phyloP scores from a whole-genome alignment of 805 yeast genomes.

The Metschnikowia rubicola region DNA sequence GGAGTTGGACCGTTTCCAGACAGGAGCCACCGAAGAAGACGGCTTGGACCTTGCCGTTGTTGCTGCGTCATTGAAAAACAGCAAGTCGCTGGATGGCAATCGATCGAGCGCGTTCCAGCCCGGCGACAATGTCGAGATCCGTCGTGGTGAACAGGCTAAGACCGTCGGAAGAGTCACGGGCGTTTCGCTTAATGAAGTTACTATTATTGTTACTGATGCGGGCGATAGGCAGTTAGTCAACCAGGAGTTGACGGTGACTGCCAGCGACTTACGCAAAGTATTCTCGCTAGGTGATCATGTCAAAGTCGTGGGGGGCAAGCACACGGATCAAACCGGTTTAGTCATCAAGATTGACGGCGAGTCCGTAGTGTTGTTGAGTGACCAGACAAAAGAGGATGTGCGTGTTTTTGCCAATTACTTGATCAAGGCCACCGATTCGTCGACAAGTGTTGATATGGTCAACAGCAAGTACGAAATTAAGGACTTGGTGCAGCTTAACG shows the following conservation, averaged over 20 bases:
- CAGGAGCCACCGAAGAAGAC: conserved; percentile 67
- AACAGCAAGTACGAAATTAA: conserved; percentile 81
- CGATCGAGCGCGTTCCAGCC: conserved; percentile 63
- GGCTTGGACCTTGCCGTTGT: conserved; percentile 86
- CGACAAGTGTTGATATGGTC: conserved; percentile 51
- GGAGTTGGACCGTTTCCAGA: conserved; percentile 78
- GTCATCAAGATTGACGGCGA: conserved; percentile 80
- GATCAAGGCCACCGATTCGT: conserved; percentile 86
- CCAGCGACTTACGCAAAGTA: conserved; percentile 75
- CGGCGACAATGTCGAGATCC: conserved; percentile 90
- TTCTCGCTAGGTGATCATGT: conserved; percentile 94
- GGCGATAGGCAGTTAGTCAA: conserved; percentile 55
- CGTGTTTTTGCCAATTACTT: conserved; percentile 90
- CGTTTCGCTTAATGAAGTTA: conserved; percentile 54
- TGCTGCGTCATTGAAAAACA: conserved; percentile 77
- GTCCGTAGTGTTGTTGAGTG: conserved; percentile 85
- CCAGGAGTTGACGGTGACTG: conserved; percentile 76
- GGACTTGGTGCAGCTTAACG: conserved; percentile 84
- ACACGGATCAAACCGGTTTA: conserved; percentile 90
- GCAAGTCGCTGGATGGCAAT: conserved; percentile 26
- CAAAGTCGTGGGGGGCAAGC: conserved; percentile 86
- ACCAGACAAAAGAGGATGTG: conserved; percentile 82
- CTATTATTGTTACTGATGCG: conserved; percentile 47
- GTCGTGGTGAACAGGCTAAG: conserved; percentile 91
- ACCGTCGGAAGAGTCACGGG: conserved; percentile 76